phyloP scores from a whole-genome alignment of 2,329 filamentous ascomycete species.

The Incumbomyces delicatus region DNA sequence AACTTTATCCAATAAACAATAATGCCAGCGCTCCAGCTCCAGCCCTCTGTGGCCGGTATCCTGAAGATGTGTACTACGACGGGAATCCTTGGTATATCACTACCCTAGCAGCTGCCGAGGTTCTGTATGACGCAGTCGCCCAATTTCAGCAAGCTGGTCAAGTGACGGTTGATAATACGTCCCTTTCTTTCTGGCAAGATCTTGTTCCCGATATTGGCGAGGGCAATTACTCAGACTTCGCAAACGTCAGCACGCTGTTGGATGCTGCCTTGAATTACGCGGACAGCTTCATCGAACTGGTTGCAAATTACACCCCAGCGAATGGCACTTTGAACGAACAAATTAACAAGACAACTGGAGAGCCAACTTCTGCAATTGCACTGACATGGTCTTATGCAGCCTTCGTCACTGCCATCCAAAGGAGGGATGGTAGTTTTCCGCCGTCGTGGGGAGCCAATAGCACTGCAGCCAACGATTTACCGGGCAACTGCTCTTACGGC shows the following conservation, averaged over 20 bases:
- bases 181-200: slow-evolving; percentile 62
- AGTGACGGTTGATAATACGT: slow-evolving; percentile 55
- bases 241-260: slow-evolving; percentile 38
- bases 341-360: slow-evolving; percentile 28
- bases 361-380: slow-evolving; percentile 29
- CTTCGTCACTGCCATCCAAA: slow-evolving; percentile 26
- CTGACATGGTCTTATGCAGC: slow-evolving; percentile 39
- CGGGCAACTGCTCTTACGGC: slow-evolving; percentile 11
- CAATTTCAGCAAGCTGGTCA: slow-evolving; percentile 58
- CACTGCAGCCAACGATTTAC: slow-evolving; percentile 10
- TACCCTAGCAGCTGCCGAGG: slow-evolving; percentile 66
- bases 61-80: slow-evolving; percentile 63
- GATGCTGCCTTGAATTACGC: slow-evolving; percentile 53
- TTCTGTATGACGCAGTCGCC: slow-evolving; percentile 65
- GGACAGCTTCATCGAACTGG: slow-evolving; percentile 40
- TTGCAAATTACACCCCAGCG: slow-evolving; percentile 40
- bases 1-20: slow-evolving; percentile 59
- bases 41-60: slow-evolving; percentile 56
- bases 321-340: slow-evolving; percentile 47
- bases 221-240: slow-evolving; percentile 55
- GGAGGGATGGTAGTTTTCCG: slow-evolving; percentile 15
- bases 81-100: slow-evolving; percentile 74
- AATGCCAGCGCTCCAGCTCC: slow-evolving; percentile 52
- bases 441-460: slow-evolving; percentile 19
- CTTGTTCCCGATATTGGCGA: slow-evolving; percentile 47